Conservation (phyloP, 2,329 filamentous ascomycete genomes). For the Magnaporthiopsis incrustans region DNA sequence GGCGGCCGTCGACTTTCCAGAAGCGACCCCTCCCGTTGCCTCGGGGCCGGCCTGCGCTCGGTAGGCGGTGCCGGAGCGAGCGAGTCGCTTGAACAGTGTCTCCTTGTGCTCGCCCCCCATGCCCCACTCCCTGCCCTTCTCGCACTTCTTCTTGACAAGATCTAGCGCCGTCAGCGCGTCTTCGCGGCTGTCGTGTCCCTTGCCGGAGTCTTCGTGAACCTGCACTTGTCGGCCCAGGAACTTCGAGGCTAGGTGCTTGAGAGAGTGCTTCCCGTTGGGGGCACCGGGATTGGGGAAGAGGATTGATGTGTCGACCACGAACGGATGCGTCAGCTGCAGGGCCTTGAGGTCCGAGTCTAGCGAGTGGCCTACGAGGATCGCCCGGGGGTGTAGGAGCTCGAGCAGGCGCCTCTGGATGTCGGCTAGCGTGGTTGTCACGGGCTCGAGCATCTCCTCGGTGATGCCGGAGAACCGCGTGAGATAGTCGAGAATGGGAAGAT, state of each 20-base stretch:
- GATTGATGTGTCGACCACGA: conserved; percentile 85
- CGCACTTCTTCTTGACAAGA: conserved; percentile 90
- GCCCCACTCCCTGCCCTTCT: conserved; percentile 83
- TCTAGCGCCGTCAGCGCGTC: conserved; percentile 88
- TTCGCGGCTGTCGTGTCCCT: conserved; percentile 85
- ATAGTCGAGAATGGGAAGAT: conserved; percentile 84
- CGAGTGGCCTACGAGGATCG: conserved; percentile 73
- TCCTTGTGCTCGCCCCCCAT: conserved; percentile 71
- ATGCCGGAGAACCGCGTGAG: conserved; percentile 90
- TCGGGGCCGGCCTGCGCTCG: conserved; percentile 50
- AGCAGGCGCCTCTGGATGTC: conserved; percentile 79
- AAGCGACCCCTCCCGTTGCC: conserved; percentile 46
- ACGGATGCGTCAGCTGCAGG: conserved; percentile 80
- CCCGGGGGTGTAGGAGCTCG: conserved; percentile 60
- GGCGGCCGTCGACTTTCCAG: conserved; percentile 61
- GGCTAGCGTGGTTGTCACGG: conserved; percentile 71
- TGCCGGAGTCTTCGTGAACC: conserved; percentile 55
- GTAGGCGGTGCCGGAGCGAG: conserved; percentile 53
- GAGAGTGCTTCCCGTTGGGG: conserved; percentile 77
- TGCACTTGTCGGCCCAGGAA: conserved; percentile 86
- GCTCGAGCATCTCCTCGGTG: conserved; percentile 72
- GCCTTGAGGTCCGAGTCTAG: conserved; percentile 79
- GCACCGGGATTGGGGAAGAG: conserved; percentile 87
- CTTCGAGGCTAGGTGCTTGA: conserved; percentile 84
- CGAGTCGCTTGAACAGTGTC: conserved; percentile 80